Evolutionary conservation across 176 grass and related monocot genomes (phyloP).

Genomic region (Areca catechu): DNA sequence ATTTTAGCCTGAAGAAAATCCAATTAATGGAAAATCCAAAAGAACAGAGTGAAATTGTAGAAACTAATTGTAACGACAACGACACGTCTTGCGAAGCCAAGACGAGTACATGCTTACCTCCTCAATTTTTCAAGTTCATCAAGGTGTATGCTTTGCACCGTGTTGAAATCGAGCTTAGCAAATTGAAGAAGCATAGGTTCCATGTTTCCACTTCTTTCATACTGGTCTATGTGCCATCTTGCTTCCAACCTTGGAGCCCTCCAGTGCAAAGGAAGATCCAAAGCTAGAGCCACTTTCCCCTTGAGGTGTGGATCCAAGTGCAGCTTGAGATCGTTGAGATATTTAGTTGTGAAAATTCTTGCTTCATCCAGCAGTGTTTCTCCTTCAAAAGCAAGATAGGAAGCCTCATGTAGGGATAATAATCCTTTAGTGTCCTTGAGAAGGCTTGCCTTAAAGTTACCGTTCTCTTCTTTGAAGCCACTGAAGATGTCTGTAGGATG

Average conservation of each 20-base stretch:
- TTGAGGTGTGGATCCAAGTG: neutral
- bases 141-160: slow-evolving; percentile 27
- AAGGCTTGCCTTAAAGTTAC: neutral
- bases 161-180: slow-evolving; percentile 38
- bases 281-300: slow-evolving; percentile 1
- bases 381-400: slow-evolving; percentile 21
- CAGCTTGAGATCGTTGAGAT: slow-evolving; percentile 1
- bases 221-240: slow-evolving; percentile 35
- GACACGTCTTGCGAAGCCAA: too few relatives aligned
- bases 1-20: too few relatives aligned
- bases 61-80: too few relatives aligned
- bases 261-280: slow-evolving; percentile 30
- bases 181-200: slow-evolving; percentile 22
- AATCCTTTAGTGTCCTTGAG: slow-evolving; percentile 6
- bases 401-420: slow-evolving; percentile 35
- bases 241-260: slow-evolving; percentile 28
- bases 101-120: slow-evolving; percentile 11
- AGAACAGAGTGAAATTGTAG: too few relatives aligned
- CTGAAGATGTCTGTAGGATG: slow-evolving; percentile 16
- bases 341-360: slow-evolving; percentile 2
- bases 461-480: slow-evolving; percentile 13
- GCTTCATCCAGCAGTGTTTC: slow-evolving; percentile 25
- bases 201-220: neutral
- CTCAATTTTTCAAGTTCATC: slow-evolving; percentile 18
- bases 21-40: too few relatives aligned